Base-by-base conservation (phyloP, 2,329 filamentous ascomycete genomes). In the Alternaria metachromatica region DNA sequence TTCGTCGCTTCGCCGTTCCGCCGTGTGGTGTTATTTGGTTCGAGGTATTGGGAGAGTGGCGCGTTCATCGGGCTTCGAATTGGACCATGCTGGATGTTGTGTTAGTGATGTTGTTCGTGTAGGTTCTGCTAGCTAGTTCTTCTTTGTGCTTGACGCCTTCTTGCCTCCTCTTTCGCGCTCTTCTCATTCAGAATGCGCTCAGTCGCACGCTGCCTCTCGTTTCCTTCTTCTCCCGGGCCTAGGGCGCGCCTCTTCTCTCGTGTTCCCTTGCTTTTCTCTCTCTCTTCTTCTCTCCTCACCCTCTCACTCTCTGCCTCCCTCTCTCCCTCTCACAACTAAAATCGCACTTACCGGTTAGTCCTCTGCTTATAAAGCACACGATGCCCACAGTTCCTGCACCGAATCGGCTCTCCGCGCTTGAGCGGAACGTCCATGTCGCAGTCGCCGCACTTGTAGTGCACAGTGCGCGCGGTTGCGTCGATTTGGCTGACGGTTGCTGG, bases 331-430 rank as follows among this genome's bases (percentile, higher is more conserved):
- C n/a, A n/a, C n/a, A n/a, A n/a, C 21, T 37, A 6, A 30, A n/a
- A 55, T 48, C 43, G 23, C 44, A 83, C 91, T 82, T 80, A 97
- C 96, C 96, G 89, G 87, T 97, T 97, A 48, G 96, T 99, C 78
- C 96, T 85, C 88, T 97, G 93, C 88, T 99, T 99, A 84, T 98
- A 98, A 71, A 99, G 83, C 65, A 99, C 94, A 70, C 96, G 90
- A 76, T 97, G 96, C 8, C 96, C 96, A 81, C 96, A 99, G 82
- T 94, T 92, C 81, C 92, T 92, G 86, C 94, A 97, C 26, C 93
- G 87, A 71, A 97, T 95, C 33, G 91, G 89, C 75, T 96, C 93
- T 66, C 89, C 90, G 71, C 90, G 88, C 81, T 91, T 91, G 72
- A 97, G 84, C 18, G 87, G 86, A 48, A 95, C 92, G 72, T 92